Base-by-base conservation (phyloP, 768 basidiomycete genomes). In the Kwoniella botswanensis region DNA sequence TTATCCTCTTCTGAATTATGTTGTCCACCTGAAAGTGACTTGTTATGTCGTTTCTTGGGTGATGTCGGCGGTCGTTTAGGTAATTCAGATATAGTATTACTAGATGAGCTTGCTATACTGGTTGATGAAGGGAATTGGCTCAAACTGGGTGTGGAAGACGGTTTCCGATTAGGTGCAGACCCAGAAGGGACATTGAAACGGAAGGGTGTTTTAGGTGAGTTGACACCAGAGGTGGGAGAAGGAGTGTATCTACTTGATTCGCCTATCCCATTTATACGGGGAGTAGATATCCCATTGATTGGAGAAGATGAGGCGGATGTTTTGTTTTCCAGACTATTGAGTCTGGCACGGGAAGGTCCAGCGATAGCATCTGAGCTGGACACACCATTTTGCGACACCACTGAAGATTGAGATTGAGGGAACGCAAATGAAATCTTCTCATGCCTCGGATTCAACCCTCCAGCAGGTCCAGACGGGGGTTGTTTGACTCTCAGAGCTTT, bases 231-330 rank as follows among this genome's bases (percentile, higher is more conserved):
- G 10, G 13, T 69, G 35, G n/a, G 35, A 3, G 53, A 15, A 10
- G 17, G 46, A 22, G 63, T 60, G 15, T 63, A 52, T 68, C 35
- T 57, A 68, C 71, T 68, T 13, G 71, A 68, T 26, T 72, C 71
- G 6, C 62, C 67, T 42, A 62, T 43, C 12, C 50, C 64, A 53
- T 35, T 58, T 29, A 4, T 21, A 22, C 43, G 21, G 52, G 35
- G 21, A 24, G 24, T 41, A 35, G 41, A 42, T 35, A 26, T 17
- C 26, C 22, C 22, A 18, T 21, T 18, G 61, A 63, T 21, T 5
- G 53, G 10, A 4, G 53, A 13, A 18, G 24, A 29, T 12, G n/a
- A 26, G 26, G 26, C 55, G 67, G 60, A 18, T 15, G 24, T 17
- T 58, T n/a, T 56, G 29, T 21, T 44, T 22, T 68, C 59, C 24